Evolutionary conservation across 129 eudicot genomes (phyloP).

Genomic region (Silybum marianum): DNA sequence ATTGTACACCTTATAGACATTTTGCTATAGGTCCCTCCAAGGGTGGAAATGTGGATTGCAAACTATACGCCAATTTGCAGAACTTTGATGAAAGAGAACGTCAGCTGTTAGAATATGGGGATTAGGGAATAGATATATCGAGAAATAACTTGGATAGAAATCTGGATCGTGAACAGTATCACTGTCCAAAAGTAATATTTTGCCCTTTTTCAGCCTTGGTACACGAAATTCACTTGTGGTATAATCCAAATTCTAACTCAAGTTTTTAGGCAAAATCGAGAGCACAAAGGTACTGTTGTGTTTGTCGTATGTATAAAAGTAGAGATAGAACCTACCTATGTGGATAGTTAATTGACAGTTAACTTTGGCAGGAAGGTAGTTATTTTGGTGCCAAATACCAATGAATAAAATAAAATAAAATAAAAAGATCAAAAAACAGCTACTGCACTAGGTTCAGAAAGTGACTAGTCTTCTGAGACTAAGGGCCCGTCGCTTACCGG

Average conservation of each 20-base stretch:
- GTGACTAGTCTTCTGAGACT: background rate
- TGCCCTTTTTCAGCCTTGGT: background rate
- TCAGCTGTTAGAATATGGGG: slow-evolving; percentile 2
- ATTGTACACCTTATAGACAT: background rate
- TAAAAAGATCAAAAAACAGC: background rate
- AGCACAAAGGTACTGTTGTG: background rate
- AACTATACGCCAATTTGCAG: background rate
- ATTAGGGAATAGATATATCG: background rate
- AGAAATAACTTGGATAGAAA: background rate
- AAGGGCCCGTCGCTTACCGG: background rate
- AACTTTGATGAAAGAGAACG: background rate
- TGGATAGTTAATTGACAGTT: background rate
- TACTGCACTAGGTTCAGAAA: background rate
- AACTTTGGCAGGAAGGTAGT: background rate
- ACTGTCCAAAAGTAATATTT: background rate
- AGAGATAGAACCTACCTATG: background rate
- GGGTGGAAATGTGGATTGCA: background rate
- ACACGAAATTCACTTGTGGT: background rate
- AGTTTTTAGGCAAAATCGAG: background rate
- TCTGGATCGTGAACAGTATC: background rate
- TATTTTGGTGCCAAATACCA: slow-evolving; percentile 1
- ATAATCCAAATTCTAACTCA: background rate
- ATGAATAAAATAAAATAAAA: background rate
- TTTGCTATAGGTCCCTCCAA: background rate
- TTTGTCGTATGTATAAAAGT: background rate